A percentile compares a stretch with the other conserved stretches of the same genome.
These are phyloP conservation scores for Persicaria maculosa DNA, from an alignment of 148 eudicot species.

Conservation along the genomic window DNA sequence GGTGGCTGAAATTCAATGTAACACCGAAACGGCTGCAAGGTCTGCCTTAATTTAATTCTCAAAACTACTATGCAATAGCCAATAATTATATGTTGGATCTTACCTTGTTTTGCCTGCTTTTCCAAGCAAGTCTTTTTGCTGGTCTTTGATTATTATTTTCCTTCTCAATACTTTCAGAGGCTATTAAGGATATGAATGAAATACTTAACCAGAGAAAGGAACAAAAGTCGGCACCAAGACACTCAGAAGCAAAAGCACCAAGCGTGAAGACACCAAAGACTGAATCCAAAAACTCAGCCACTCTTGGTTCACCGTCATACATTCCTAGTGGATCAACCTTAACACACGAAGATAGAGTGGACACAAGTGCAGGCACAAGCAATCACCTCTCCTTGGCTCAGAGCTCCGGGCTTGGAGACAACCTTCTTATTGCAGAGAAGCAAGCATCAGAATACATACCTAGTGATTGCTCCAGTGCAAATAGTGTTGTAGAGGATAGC, in stretches of 20 bases:
- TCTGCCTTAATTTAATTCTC: constrained; percentile 19
- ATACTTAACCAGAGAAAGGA: neutral
- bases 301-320: neutral
- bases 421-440: neutral
- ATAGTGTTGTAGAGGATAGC: neutral
- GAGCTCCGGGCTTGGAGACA: neutral
- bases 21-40: constrained; percentile 63
- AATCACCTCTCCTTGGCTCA: no score
- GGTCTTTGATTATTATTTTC: neutral
- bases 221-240: neutral
- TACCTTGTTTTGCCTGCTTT: neutral
- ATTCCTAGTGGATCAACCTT: neutral
- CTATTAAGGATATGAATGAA: neutral
- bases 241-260: neutral
- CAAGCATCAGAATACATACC: neutral
- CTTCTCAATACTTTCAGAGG: constrained; percentile 3
- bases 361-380: neutral
- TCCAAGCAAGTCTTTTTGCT: neutral
- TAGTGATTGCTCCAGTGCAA: neutral
- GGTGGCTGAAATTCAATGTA: constrained; percentile 85
- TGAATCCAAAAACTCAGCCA: neutral
- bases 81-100: no score
- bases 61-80: no score
- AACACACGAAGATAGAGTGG: neutral
- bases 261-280: no score